A percentile compares a stretch with the other conserved stretches of the same genome.
phyloP scores from a whole-genome alignment of 371 early-diverging fungal species.

The Amoeboaphelidium occidentale region DNA sequence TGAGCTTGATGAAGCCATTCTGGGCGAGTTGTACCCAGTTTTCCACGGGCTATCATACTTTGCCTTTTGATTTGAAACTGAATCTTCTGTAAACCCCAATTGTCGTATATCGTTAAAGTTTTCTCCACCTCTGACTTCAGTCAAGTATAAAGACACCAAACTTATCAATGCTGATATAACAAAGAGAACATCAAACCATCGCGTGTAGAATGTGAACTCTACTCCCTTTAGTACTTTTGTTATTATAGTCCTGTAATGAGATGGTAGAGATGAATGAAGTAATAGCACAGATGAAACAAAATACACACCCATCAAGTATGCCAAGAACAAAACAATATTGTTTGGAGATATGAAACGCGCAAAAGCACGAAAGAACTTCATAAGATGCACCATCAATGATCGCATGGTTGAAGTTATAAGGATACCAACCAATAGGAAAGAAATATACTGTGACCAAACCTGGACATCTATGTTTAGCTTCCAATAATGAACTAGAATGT shows the following conservation, averaged over 20 bases:
- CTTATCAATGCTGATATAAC: too few species aligned
- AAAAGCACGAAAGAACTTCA: slow-evolving; percentile 41
- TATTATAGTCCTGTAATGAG: slow-evolving; percentile 53
- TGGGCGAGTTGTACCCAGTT: too few species aligned
- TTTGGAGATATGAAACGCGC: slow-evolving; percentile 33
- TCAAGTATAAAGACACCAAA: too few species aligned
- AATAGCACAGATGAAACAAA: slow-evolving; percentile 63
- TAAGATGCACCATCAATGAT: slow-evolving; percentile 49
- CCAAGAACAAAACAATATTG: slow-evolving; percentile 43
- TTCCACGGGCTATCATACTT: too few species aligned
- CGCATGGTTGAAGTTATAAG: slow-evolving; percentile 65
- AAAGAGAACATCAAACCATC: slow-evolving; percentile 82
- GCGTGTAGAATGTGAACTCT: slow-evolving; percentile 64
- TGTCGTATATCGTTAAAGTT: too few species aligned
- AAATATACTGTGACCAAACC: slow-evolving; percentile 71
- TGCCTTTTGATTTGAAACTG: too few species aligned
- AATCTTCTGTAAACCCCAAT: too few species aligned
- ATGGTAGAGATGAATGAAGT: slow-evolving; percentile 65
- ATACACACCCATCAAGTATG: slow-evolving; percentile 79
- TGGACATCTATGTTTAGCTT: slow-evolving; percentile 32
- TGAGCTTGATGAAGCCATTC: too few species aligned
- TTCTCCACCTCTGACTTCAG: too few species aligned
- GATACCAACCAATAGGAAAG: slow-evolving; percentile 66
- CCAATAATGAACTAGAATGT: slow-evolving; percentile 33
- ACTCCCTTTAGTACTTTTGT: slow-evolving; percentile 39